These are phyloP conservation scores for Syzygium grande DNA, from an alignment of 345 rosid species.

Conservation along the genomic window DNA sequence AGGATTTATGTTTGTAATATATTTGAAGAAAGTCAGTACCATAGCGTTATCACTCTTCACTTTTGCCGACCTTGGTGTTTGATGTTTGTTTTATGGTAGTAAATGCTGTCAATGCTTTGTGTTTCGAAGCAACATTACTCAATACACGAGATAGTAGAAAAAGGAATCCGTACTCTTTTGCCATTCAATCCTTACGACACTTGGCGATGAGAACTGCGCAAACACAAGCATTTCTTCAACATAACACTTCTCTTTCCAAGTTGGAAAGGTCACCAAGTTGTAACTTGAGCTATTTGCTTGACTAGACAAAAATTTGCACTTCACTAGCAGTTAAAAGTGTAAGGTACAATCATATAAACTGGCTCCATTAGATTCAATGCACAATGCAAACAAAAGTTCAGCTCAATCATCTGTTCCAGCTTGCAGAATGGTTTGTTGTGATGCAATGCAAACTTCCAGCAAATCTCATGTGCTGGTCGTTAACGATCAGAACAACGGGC, in stretches of 20 bases:
- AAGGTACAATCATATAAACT: background rate
- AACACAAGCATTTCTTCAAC: background rate
- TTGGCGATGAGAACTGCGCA: fast-evolving
- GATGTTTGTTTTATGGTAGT: background rate
- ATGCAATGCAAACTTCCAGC: background rate
- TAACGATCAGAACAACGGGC: background rate
- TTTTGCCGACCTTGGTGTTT: background rate
- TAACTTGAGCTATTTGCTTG: background rate
- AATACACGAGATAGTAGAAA: fast-evolving
- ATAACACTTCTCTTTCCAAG: background rate
- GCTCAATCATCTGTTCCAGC: background rate
- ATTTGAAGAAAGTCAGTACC: background rate
- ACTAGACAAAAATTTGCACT: background rate
- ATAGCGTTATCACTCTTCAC: background rate
- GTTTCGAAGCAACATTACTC: background rate
- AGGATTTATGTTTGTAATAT: background rate
- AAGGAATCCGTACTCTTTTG: background rate
- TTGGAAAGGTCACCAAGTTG: background rate
- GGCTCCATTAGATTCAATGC: background rate
- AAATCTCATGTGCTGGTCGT: background rate
- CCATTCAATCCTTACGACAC: background rate
- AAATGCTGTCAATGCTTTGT: background rate
- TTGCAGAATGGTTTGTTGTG: background rate
- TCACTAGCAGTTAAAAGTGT: background rate
- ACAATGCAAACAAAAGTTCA: background rate